Evolutionary conservation across 1,139 yeast species (phyloP).

Genomic region (Taiozyma onychis): DNA sequence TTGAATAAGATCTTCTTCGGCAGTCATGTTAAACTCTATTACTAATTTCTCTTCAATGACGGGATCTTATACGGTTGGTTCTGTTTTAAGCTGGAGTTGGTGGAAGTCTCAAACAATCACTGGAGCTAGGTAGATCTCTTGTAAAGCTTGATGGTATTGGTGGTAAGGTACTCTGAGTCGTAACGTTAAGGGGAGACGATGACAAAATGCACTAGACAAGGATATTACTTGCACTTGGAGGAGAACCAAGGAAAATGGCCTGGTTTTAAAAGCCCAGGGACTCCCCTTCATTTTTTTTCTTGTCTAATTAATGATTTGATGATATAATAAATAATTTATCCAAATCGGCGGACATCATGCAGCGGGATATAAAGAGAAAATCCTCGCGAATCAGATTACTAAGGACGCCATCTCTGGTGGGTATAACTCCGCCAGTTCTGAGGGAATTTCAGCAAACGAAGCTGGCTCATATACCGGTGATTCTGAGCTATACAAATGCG

Average conservation of each 20-base stretch:
- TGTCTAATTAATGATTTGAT: neutral
- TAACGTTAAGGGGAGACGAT: neutral
- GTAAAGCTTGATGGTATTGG: neutral
- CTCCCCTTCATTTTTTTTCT: neutral
- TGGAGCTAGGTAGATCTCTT: too few species aligned
- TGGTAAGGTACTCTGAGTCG: neutral
- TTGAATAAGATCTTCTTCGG: slow-evolving; percentile 3
- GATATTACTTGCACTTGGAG: too few species aligned
- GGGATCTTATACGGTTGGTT: neutral
- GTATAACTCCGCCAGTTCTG: neutral
- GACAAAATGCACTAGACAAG: too few species aligned
- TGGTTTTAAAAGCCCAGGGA: neutral
- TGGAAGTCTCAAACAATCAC: neutral
- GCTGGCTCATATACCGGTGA: neutral
- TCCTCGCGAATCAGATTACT: neutral
- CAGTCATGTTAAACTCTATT: neutral
- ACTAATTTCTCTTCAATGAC: neutral
- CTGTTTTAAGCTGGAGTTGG: neutral
- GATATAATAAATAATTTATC: neutral
- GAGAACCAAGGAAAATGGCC: neutral
- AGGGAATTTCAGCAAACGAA: neutral
- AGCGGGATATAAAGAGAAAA: neutral
- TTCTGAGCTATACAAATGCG: too few species aligned
- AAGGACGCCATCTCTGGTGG: neutral
- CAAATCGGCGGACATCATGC: neutral